Percentiles rank a stretch among this genome's conserved stretches.
Evolutionary conservation across 1,284 basidiomycete species (phyloP).

Genomic region (Filobasidium uniguttulatum): DNA sequence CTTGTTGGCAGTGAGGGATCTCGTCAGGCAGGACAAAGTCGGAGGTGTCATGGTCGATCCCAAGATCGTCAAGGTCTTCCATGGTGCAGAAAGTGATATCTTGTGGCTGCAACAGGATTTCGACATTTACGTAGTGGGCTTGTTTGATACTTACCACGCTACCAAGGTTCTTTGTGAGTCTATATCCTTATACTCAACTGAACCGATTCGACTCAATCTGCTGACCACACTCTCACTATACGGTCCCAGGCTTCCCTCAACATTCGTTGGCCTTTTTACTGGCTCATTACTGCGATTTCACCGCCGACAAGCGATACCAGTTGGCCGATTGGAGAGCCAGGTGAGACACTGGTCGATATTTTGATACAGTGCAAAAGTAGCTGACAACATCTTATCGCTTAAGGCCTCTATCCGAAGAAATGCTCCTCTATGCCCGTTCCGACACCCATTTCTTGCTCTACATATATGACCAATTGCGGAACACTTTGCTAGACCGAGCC

Average conservation of each 20-base stretch:
- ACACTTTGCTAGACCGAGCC: conserved; percentile 52
- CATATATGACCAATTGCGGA: conserved; percentile 84
- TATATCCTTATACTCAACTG: neutral
- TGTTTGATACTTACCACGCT: conserved; percentile 95
- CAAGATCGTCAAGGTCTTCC: conserved; percentile 75
- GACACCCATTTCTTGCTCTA: conserved; percentile 91
- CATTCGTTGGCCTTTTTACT: conserved; percentile 74
- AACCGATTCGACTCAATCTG: neutral
- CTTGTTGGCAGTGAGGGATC: conserved; percentile 58
- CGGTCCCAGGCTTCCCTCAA: conserved; percentile 52
- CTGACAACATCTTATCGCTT: conserved; percentile 23
- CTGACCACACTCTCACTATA: neutral
- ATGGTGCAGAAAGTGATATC: conserved; percentile 89
- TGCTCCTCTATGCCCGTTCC: conserved; percentile 82
- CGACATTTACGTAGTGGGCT: conserved; percentile 78
- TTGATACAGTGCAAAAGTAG: neutral
- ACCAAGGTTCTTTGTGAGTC: conserved; percentile 63
- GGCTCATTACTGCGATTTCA: conserved; percentile 78
- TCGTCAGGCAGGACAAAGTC: conserved; percentile 44
- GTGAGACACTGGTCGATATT: conserved; percentile 34
- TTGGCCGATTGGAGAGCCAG: conserved; percentile 93
- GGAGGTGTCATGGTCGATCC: conserved; percentile 66
- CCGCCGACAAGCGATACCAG: conserved; percentile 92
- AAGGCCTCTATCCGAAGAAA: conserved; percentile 71
- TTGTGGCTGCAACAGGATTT: conserved; percentile 95